Evolutionary conservation across 106 monocot species (phyloP), one percentile per base, ranked within the genome.

Genomic region (Alisma plantagoaquatica): DNA sequence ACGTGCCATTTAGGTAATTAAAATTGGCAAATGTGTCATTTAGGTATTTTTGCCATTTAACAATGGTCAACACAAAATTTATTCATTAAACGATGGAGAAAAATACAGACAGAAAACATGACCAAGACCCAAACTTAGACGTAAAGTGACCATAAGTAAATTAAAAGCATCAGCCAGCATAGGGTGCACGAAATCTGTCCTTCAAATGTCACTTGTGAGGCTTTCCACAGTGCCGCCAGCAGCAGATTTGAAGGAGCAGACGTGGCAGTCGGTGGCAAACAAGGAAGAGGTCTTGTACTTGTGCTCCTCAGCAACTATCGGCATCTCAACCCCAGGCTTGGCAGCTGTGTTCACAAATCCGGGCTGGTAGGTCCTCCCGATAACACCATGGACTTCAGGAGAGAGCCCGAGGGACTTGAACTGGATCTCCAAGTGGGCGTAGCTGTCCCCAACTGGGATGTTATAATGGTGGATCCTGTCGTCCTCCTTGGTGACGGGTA

Each of bases 381-480:
- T 20, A 6, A 80, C 80, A 2, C 80, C 80, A 6, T 72, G 58
- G 48, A 80, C 80, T 11, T 71, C 58, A 31, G 19, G 31, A 2
- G 63, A 54, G 19, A 80, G 46, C 2, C 25, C 23, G 54, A 52
- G 59, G 68, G 75, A 80, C 71, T 68, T 71, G 43, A 80, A 80
- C 15, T 53, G 67, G 17, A 75, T 18, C 33, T 80, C 75, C 20
- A 75, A 56, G 44, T 80, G 70, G 3, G 75, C 75, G 31, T 66
- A 62, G 46, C 79, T 62, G 56, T 80, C 75, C 7, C 67, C 69
- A 4, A 22, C 28, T 1, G 70, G 45, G 48, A 80, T 51, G 3
- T 62, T 67, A 32, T 80, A 80, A 32, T 42, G 29, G 60, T 75
- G 70, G 22, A 71, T 38, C 63, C 65, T 29, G 1, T 63, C 65